These are phyloP conservation scores for Alternaria metachromatica DNA, from an alignment of 2,329 filamentous ascomycete genomes.

Conservation along the genomic window DNA sequence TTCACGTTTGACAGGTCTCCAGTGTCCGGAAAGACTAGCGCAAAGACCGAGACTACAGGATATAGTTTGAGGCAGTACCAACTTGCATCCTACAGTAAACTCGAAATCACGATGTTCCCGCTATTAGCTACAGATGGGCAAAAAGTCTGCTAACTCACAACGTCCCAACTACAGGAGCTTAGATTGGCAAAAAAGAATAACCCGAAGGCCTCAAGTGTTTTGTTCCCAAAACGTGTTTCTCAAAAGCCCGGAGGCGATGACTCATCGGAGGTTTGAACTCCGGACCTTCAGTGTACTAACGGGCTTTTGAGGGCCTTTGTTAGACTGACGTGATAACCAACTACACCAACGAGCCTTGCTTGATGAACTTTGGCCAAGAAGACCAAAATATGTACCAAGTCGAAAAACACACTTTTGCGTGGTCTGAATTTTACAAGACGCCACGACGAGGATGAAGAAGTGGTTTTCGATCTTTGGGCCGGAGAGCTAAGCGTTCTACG, in stretches of 20 bases:
- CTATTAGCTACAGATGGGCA: background rate
- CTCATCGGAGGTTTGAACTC: conserved; percentile 30
- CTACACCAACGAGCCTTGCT: conserved; percentile 50
- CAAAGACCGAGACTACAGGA: background rate
- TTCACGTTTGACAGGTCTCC: background rate
- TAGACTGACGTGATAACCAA: conserved; percentile 58
- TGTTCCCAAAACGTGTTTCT: too few relatives aligned
- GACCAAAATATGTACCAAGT: conserved; percentile 55
- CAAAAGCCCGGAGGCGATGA: too few relatives aligned
- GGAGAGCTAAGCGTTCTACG: background rate
- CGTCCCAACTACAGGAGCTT: background rate
- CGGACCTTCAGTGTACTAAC: conserved; percentile 17
- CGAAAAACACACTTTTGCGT: background rate
- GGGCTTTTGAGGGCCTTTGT: conserved; percentile 29
- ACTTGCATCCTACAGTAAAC: background rate
- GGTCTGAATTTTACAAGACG: background rate
- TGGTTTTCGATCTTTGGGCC: background rate
- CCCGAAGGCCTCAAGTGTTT: too few relatives aligned
- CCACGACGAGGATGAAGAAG: background rate
- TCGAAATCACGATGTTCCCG: background rate
- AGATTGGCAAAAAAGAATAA: background rate
- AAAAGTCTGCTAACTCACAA: background rate
- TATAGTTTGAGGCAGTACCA: background rate
- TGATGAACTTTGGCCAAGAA: conserved; percentile 53
- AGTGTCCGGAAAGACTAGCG: background rate